phyloP scores from a whole-genome alignment of 2,329 filamentous ascomycete species.

The Sporothrix brasiliensis region DNA sequence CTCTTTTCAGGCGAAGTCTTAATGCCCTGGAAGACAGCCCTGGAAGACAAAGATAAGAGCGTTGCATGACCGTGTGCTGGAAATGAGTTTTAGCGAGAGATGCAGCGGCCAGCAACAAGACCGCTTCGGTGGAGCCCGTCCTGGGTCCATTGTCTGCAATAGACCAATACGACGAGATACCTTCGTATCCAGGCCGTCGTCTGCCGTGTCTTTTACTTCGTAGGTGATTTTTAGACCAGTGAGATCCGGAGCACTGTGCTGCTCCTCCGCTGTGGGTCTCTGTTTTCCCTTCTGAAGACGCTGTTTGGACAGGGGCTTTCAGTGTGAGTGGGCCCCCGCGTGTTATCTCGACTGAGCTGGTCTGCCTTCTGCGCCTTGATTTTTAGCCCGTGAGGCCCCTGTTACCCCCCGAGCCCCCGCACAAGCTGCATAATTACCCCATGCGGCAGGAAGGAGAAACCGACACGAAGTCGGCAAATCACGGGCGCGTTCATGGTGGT shows the following conservation, averaged over 20 bases:
- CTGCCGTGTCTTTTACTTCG: neutral
- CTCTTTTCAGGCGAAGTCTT: neutral
- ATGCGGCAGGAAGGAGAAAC: neutral
- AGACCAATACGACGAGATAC: neutral
- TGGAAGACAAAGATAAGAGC: neutral
- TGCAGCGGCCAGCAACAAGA: slow-evolving; percentile 28
- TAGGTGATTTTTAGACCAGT: neutral
- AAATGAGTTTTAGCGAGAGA: slow-evolving; percentile 35
- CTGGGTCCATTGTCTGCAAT: slow-evolving; percentile 24
- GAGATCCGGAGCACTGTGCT: slow-evolving; percentile 19
- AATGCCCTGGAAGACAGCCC: neutral
- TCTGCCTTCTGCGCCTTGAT: neutral
- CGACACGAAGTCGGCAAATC: neutral
- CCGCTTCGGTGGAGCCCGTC: slow-evolving; percentile 10
- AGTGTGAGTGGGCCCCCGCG: neutral
- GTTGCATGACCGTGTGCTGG: slow-evolving; percentile 1
- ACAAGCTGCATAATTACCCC: neutral
- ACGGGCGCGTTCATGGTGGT: neutral
- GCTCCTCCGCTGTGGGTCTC: neutral
- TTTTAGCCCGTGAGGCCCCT: slow-evolving; percentile 5
- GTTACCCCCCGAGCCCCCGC: slow-evolving; percentile 16
- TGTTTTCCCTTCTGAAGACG: neutral
- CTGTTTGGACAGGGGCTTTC: neutral
- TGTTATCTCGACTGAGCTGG: slow-evolving; percentile 17
- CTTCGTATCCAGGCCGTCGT: neutral